Base-by-base conservation (phyloP, 495 filamentous ascomycete species). In the Xylaria castorea region DNA sequence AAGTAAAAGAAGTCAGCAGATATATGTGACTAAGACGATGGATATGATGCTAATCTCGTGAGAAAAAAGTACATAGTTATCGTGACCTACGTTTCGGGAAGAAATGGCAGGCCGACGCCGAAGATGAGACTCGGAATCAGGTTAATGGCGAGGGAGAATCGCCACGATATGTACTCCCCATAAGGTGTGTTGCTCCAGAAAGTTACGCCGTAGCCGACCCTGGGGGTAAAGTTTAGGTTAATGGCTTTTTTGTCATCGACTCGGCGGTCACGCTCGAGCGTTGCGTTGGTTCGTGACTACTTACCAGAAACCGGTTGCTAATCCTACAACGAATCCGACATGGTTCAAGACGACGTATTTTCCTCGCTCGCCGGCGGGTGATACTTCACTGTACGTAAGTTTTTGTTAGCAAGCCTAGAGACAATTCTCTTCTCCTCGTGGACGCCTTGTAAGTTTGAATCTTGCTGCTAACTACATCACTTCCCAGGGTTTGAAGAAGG, bases 311-410 rank as follows among this genome's bases (percentile, higher is more conserved):
- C 87, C 87, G 3, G 70, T 62, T 0, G 85, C 85, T 2, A 89
- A 70, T 42, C 87, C 87, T 14, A 81, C 80, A 44, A 89, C 84
- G 62, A 89, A 83, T 6, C 88, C 87, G 72, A 89, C 82, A 63
- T 90, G 88, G 72, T 89, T 89, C 74, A 89, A 79, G 30, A 89
- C 86, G 2, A 90, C 87, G 66, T 85, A 85, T 68, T 82, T 83
- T 0, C 88, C 88, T 7, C 88, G 82, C 55, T 85, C 80, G 20
- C 78, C 81, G 2, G 87, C 85, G 2, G 87, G 87, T 0, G 88
- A 79, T 34, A 90, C 81, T 76, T 90, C 88, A 75, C 86, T 88
- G 48, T 66, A 14, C 16, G 22, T 7, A 8, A 22, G 18, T 18
- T 34, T n/a, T 2, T 22, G 36, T 66, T 66, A 66, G 36, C 38